Evolutionary conservation across 2,329 filamentous ascomycete species (phyloP).

Genomic region (Lachnellula subtilissima): DNA sequence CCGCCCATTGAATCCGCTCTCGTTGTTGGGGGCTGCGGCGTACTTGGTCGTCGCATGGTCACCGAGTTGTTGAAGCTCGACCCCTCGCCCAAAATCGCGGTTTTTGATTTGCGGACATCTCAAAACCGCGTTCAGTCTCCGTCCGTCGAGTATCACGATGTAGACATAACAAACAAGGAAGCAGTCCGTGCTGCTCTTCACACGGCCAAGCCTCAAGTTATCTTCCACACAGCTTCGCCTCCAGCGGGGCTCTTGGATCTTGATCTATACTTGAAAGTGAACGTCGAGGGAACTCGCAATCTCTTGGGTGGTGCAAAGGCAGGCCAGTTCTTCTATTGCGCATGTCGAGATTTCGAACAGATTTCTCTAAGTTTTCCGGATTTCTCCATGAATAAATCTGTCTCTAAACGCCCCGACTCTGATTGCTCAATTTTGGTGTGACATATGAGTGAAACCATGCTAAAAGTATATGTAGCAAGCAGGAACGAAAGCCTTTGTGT

Average conservation of each 20-base stretch:
- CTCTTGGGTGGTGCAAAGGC: constrained; percentile 40
- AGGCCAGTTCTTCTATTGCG: constrained; percentile 47
- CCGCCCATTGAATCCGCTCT: constrained; percentile 43
- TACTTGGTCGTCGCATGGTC: constrained; percentile 78
- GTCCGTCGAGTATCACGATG: constrained; percentile 41
- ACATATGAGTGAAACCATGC: neutral
- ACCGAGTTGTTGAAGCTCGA: constrained; percentile 55
- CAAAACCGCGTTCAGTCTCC: constrained; percentile 52
- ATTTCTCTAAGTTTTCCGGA: neutral
- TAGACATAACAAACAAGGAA: constrained; percentile 42
- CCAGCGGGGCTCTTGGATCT: constrained; percentile 34
- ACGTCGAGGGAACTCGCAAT: constrained; percentile 45
- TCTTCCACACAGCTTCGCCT: constrained; percentile 46
- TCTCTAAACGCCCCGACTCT: neutral
- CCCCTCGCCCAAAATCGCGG: constrained; percentile 49
- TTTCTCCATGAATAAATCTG: neutral
- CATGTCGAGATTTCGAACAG: neutral
- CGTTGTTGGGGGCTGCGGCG: constrained; percentile 76
- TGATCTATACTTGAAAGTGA: constrained; percentile 42
- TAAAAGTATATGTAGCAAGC: constrained; percentile 31
- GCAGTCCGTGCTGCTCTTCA: constrained; percentile 37
- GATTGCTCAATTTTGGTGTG: neutral
- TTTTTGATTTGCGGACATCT: constrained; percentile 65
- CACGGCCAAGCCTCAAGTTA: constrained; percentile 38
- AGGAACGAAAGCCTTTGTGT: constrained; percentile 47